These are phyloP conservation scores for Calonectria pteridis DNA, from an alignment of 2,329 filamentous ascomycete species.

Conservation along the genomic window DNA sequence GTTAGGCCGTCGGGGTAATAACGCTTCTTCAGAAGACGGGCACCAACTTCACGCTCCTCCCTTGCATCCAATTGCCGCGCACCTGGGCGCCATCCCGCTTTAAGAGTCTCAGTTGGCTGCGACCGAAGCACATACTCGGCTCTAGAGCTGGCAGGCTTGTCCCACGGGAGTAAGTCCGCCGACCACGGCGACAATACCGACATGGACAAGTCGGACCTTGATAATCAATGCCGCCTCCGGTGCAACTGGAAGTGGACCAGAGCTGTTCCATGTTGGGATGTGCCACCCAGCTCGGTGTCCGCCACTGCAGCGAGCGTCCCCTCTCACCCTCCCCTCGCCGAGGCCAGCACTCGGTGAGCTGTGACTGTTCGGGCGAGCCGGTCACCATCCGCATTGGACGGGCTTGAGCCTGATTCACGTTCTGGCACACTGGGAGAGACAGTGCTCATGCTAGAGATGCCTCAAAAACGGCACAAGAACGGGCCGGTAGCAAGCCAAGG, in stretches of 20 bases:
- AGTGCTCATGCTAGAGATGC: slow-evolving; percentile 1
- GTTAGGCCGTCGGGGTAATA: slow-evolving; percentile 15
- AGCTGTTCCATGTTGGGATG: slow-evolving; percentile 39
- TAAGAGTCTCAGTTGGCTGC: slow-evolving; percentile 10
- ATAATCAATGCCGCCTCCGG: slow-evolving; percentile 32
- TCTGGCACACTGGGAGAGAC: slow-evolving; percentile 1
- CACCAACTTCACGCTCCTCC: slow-evolving; percentile 16
- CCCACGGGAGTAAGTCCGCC: slow-evolving; percentile 37
- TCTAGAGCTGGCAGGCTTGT: slow-evolving; percentile 16
- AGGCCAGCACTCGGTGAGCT: slow-evolving; percentile 41
- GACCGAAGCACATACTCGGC: not conserved
- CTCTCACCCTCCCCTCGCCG: slow-evolving; percentile 36
- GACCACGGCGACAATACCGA: slow-evolving; percentile 42
- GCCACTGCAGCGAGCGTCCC: slow-evolving; percentile 32
- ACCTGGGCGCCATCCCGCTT: slow-evolving; percentile 5
- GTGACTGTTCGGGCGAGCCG: slow-evolving; percentile 41
- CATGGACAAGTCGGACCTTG: slow-evolving; percentile 23
- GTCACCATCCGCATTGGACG: slow-evolving; percentile 33
- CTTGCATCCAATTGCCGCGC: not conserved
- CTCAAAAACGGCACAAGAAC: not conserved
- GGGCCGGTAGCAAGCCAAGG: slow-evolving; percentile 5
- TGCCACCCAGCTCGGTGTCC: slow-evolving; percentile 28
- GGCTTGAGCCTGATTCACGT: slow-evolving; percentile 18
- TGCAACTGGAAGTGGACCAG: slow-evolving; percentile 38
- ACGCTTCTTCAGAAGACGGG: not conserved